Conservation (phyloP, 805 yeast genomes). For the Metschnikowia cubensis region DNA sequence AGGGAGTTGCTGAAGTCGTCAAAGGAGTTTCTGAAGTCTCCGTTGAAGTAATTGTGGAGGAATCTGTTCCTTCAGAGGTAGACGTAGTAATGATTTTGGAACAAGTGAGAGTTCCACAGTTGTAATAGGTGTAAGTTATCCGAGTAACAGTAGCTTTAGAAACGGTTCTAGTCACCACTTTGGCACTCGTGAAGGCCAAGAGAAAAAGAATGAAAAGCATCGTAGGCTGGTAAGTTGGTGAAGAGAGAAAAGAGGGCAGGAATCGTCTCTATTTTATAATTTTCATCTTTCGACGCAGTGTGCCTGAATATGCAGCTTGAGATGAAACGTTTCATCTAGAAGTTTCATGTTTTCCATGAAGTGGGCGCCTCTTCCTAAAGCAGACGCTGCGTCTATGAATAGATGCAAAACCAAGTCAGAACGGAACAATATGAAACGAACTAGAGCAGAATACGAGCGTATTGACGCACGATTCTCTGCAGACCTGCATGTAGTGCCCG, state of each 20-base stretch:
- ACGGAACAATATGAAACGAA: not conserved
- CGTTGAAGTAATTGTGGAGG: no score
- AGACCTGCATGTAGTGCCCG: not conserved
- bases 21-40: no score
- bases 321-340: slow-evolving; percentile 1
- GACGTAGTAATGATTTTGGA: no score
- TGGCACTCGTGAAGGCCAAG: slow-evolving; percentile 2
- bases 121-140: not conserved
- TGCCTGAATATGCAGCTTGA: not conserved
- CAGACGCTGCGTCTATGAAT: not conserved
- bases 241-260: not conserved
- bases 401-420: not conserved
- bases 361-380: not conserved
- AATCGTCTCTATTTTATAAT: not conserved
- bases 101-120: no score
- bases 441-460: not conserved
- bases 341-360: not conserved
- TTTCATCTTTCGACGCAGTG: not conserved
- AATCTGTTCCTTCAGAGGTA: not conserved
- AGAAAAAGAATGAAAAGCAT: slow-evolving; percentile 2
- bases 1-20: no score
- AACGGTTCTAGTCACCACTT: not conserved
- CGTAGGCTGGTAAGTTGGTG: not conserved
- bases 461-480: not conserved
- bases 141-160: not conserved